Percentiles rank a stretch among this genome's conserved stretches.
These are phyloP conservation scores for Thymus quinquecostatus DNA, from an alignment of 257 asterid genomes.

Conservation along the genomic window DNA sequence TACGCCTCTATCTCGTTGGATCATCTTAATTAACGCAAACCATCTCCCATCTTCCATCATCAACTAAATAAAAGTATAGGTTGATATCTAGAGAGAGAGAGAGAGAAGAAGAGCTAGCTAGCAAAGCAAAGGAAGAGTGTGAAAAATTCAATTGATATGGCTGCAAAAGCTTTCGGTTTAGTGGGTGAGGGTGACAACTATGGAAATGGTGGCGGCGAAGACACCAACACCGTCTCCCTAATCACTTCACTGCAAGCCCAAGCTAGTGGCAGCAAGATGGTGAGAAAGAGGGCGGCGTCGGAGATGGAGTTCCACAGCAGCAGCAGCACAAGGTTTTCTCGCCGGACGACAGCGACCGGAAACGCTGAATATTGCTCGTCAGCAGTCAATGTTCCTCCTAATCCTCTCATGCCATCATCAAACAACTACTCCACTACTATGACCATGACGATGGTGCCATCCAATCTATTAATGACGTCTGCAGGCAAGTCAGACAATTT, in stretches of 20 bases:
- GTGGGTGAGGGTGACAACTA: conserved; percentile 34
- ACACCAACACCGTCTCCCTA: conserved; percentile 1
- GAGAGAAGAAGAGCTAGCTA: not conserved
- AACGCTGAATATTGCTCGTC: conserved; percentile 22
- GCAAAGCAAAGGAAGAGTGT: too few species aligned
- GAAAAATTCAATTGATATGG: conserved; percentile 33
- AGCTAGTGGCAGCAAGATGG: conserved; percentile 44
- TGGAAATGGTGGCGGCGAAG: conserved; percentile 33
- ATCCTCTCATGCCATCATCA: conserved; percentile 27
- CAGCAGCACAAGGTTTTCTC: conserved; percentile 46
- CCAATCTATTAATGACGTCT: conserved; percentile 50
- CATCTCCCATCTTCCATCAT: not conserved
- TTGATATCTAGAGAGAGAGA: not conserved
- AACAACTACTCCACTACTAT: conserved; percentile 74
- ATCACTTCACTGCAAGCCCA: conserved; percentile 25
- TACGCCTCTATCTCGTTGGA: conserved; percentile 66
- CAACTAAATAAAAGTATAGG: not conserved
- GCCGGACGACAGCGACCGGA: conserved; percentile 44
- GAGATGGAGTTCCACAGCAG: conserved; percentile 64
- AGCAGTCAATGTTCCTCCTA: conserved; percentile 32
- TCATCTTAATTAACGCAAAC: conserved; percentile 33
- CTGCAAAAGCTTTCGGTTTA: conserved; percentile 55
- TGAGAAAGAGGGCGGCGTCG: conserved; percentile 80
- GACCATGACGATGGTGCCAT: conserved; percentile 29
- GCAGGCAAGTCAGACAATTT: conserved; percentile 44